A percentile compares a stretch with the other conserved stretches of the same genome.
Evolutionary conservation across 768 basidiomycete species (phyloP).

Genomic region (Collybiopsis confluens): DNA sequence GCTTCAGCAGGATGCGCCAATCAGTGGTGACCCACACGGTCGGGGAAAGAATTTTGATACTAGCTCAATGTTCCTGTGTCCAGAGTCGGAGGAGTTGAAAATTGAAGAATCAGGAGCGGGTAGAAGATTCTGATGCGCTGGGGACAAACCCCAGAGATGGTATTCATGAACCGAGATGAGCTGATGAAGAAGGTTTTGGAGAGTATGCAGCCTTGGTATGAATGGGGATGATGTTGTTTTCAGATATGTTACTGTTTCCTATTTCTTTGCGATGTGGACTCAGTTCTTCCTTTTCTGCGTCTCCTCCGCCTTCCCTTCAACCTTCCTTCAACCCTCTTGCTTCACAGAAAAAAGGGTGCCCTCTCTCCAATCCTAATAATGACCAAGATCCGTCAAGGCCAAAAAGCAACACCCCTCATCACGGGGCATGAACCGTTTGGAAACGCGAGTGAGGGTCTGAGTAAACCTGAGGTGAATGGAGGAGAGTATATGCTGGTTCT

Average conservation of each 20-base stretch:
- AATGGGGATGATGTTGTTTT: slow-evolving; percentile 51
- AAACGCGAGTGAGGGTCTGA: slow-evolving; percentile 73
- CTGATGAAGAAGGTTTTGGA: slow-evolving; percentile 46
- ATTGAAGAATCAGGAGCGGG: too few species aligned
- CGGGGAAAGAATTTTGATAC: slow-evolving; percentile 10
- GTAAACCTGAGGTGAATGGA: too few species aligned
- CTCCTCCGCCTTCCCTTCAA: too few species aligned
- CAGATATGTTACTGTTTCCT: slow-evolving; percentile 47
- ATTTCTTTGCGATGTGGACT: too few species aligned
- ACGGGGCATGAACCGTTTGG: slow-evolving; percentile 82
- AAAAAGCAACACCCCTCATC: slow-evolving; percentile 74
- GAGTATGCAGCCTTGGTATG: slow-evolving; percentile 78
- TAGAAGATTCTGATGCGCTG: neutral
- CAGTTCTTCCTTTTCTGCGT: too few species aligned
- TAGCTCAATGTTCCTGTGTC: slow-evolving; percentile 17
- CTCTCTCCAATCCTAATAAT: slow-evolving; percentile 66
- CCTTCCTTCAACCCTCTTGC: neutral
- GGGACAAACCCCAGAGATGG: too few species aligned
- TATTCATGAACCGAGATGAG: slow-evolving; percentile 69
- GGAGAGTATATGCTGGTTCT: too few species aligned
- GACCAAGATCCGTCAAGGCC: slow-evolving; percentile 72
- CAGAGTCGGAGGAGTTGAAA: neutral
- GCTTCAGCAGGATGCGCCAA: neutral
- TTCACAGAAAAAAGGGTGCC: slow-evolving; percentile 64
- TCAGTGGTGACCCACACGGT: neutral